These are phyloP conservation scores for Mycosphaerella arachidis DNA, from an alignment of 2,329 filamentous ascomycete species.

Conservation along the genomic window DNA sequence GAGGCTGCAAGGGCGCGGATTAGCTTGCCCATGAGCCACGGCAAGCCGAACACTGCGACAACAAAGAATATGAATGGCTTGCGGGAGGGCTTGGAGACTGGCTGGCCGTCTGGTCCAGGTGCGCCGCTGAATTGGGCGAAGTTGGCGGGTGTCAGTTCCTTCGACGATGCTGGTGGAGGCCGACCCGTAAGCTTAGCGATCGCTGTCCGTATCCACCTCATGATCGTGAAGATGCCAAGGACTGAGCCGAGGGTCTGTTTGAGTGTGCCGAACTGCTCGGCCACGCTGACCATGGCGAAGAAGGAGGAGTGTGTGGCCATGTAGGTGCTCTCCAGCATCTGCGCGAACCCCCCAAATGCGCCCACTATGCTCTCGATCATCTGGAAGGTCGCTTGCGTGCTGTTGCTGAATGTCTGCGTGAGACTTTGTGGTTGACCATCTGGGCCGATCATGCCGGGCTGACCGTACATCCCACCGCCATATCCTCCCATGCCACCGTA, in stretches of 20 bases:
- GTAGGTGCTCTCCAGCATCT: constrained; percentile 99
- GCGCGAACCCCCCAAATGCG: constrained; percentile 93
- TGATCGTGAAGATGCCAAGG: constrained; percentile 88
- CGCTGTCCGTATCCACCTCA: constrained; percentile 89
- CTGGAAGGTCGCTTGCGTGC: constrained; percentile 94
- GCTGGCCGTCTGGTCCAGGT: constrained; percentile 60
- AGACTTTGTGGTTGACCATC: constrained; percentile 84
- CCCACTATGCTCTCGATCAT: constrained; percentile 96
- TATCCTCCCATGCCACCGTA: constrained; percentile 30
- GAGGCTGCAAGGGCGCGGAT: constrained; percentile 78
- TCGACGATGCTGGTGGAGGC: constrained; percentile 81
- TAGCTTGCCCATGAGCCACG: constrained; percentile 94
- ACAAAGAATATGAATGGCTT: constrained; percentile 97
- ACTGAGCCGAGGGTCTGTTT: constrained; percentile 90
- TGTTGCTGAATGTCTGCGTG: constrained; percentile 91
- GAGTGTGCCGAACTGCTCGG: constrained; percentile 92
- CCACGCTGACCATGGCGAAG: constrained; percentile 97
- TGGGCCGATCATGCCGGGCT: constrained; percentile 50
- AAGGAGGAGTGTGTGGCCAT: constrained; percentile 99
- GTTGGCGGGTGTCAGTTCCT: constrained; percentile 78
- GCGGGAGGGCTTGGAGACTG: constrained; percentile 71
- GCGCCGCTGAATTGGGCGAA: constrained; percentile 81
- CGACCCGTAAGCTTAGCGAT: constrained; percentile 90
- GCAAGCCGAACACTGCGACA: constrained; percentile 87
- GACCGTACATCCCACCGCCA: constrained; percentile 36